Conservation (phyloP, 1,284 basidiomycete genomes). For the Sanguinoderma infundibulare region DNA sequence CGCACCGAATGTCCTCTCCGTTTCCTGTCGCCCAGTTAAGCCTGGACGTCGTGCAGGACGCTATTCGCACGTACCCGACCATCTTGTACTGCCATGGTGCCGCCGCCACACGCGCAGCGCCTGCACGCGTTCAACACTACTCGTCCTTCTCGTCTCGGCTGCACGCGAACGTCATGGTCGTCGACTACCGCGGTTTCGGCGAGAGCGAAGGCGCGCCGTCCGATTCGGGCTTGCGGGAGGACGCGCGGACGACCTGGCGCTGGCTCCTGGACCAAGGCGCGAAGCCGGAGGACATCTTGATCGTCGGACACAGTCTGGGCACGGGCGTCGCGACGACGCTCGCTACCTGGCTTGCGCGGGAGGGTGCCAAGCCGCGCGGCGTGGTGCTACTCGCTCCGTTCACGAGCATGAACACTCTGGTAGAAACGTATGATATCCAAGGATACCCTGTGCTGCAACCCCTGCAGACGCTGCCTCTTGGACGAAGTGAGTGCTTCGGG, state of each 20-base stretch:
- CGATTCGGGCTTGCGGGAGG: constrained; percentile 74
- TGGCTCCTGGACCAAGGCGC: constrained; percentile 73
- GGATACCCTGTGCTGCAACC: constrained; percentile 77
- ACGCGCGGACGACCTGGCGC: constrained; percentile 83
- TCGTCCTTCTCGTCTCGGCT: constrained; percentile 64
- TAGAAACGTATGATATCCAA: constrained; percentile 75
- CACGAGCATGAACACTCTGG: constrained; percentile 63
- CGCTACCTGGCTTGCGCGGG: constrained; percentile 58
- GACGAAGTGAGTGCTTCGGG: constrained; percentile 58
- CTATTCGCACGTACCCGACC: constrained; percentile 69
- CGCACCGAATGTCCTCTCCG: constrained; percentile 37
- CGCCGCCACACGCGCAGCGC: constrained; percentile 74
- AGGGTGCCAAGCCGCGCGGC: constrained; percentile 58
- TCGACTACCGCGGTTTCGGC: constrained; percentile 93
- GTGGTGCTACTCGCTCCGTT: constrained; percentile 82
- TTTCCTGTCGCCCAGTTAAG: constrained; percentile 37
- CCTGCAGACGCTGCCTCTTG: constrained; percentile 70
- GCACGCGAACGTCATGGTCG: constrained; percentile 77
- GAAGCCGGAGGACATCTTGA: constrained; percentile 58
- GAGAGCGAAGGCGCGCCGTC: constrained; percentile 84
- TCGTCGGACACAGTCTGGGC: constrained; percentile 85
- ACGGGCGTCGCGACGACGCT: constrained; percentile 78
- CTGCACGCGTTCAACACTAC: constrained; percentile 68
- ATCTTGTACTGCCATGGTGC: constrained; percentile 93
- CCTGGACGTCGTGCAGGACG: constrained; percentile 41